Evolutionary conservation across 2,329 filamentous ascomycete species (phyloP).

Genomic region (Colletotrichum somersetense): DNA sequence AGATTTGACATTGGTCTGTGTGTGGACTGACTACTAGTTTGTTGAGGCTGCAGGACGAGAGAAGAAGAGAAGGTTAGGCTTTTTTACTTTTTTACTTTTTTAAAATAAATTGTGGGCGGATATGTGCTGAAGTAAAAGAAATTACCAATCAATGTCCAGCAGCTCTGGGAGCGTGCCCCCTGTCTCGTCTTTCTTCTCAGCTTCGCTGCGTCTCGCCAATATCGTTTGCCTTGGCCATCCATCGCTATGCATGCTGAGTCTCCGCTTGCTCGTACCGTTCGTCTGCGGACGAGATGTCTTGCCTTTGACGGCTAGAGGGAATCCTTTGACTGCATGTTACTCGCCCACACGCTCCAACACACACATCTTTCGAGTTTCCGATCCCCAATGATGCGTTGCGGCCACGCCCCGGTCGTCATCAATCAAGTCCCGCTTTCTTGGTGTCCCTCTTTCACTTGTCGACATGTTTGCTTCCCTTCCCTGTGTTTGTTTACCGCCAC

Average conservation of each 20-base stretch:
- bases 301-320: constrained; percentile 14
- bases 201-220: not conserved
- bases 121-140: not conserved
- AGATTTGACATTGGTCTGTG: constrained; percentile 29
- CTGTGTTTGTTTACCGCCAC: constrained; percentile 24
- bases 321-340: not conserved
- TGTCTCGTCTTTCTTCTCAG: constrained; percentile 3
- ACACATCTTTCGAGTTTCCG: not conserved
- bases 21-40: not conserved
- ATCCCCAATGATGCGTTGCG: constrained; percentile 22
- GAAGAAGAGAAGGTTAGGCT: not conserved
- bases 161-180: constrained; percentile 10
- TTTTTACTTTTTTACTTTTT: not conserved
- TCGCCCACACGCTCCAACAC: not conserved
- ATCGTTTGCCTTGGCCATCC: not conserved
- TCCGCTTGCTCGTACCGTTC: not conserved
- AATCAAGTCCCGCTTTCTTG: not conserved
- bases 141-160: constrained; percentile 12
- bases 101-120: not conserved
- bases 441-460: constrained; percentile 4
- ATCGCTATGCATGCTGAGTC: not conserved
- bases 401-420: not conserved
- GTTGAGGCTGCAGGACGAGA: not conserved
- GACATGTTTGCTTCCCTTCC: constrained; percentile 10
- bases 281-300: constrained; percentile 1